Base-by-base conservation (phyloP, 148 eudicot genomes). In the Euryodendron excelsum region DNA sequence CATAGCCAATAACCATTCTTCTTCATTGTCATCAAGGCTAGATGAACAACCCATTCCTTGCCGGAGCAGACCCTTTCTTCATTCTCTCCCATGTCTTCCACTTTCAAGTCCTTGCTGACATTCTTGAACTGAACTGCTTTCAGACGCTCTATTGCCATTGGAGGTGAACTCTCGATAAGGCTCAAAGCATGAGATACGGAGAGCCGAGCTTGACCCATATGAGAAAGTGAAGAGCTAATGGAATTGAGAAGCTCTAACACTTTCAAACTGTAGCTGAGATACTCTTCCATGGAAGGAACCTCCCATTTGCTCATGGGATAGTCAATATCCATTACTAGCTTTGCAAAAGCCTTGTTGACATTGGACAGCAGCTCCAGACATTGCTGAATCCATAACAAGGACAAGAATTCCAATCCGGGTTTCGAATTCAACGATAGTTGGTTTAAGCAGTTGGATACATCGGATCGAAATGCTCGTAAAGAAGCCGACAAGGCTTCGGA, bases 251-350 rank as follows among this genome's bases (percentile, higher is more conserved):
- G 69, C 47, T 91, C 87, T 9, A 93, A 79, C 14, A 93, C n/a
- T 52, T 63, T 80, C 65, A 90, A 82, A 77, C 76, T 91, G 83
- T 84, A 83, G 18, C 69, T 72, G 36, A 89, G 85, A 83, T 87
- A 89, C 69, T 84, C 92, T 39, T 91, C 90, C 0, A 73, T 73
- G 27, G 79, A 37, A 50, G 81, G 27, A 6, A 20, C 68, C 18
- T 84, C 88, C 94, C 96, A 93, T 77, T 82, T 82, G 31, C 39
- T 70, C 85, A 90, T 56, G 12, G 96, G 96, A 75, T 84, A 83
- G 78, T 90, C 89, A 62, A 93, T 82, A 12, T 86, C 87, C 53
- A 83, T 80, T 14, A 85, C 79, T 23, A 93, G 80, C 79, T 83
- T 88, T 18, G 86, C 84, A 75, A 91, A 93, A 50, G 88, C 90